Base-by-base conservation (phyloP, 2,329 filamentous ascomycete genomes). In the Cadophora luteo-olivacea region DNA sequence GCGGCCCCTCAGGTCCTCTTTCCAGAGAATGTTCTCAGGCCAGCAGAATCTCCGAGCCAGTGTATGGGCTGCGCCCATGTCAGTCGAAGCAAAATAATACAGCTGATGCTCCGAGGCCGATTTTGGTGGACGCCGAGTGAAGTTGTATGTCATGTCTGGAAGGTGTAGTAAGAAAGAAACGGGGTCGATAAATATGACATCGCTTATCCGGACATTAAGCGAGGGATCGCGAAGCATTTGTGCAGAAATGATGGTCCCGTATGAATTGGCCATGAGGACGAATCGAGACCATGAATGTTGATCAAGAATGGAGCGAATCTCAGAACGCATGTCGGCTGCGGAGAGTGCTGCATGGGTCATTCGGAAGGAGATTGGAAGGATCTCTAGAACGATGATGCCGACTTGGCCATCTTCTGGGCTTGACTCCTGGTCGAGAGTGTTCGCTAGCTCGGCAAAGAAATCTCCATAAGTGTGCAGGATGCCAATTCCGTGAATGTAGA, bases 401-500 rank as follows among this genome's bases (percentile, higher is more conserved):
- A 87, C 78, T 65, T 85, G 77, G 22, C 82, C 84, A 71, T 85
- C 80, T n/a, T 73, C 63, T n/a, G 25, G 52, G 5, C 52, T 55
- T 6, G 25, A n/a, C 58, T 12, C 71, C 62, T 60, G 68, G 19
- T 48, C 41, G 7, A 45, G 36, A 8, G 22, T 51, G 3, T 64
- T 75, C 64, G 67, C 61, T 58, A 89, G 76, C 61, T 86, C 81
- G 58, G 77, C 74, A 9, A 89, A 74, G 72, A 87, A 86, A 45
- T 81, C 78, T 41, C 82, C 79, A 69, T 89, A 87, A 0, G 86
- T 83, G 68, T 85, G 82, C 2, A 89, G 76, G 63, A 88, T 81
- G 65, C 86, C 86, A 62, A 89, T 87, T 51, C 87, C 87, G 68
- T 89, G 87, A 36, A 89, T 81, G 75, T 87, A 89, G 5, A 90